These are phyloP conservation scores for Erysimum pusillum DNA, from an alignment of 441 rosid species.

Conservation along the genomic window DNA sequence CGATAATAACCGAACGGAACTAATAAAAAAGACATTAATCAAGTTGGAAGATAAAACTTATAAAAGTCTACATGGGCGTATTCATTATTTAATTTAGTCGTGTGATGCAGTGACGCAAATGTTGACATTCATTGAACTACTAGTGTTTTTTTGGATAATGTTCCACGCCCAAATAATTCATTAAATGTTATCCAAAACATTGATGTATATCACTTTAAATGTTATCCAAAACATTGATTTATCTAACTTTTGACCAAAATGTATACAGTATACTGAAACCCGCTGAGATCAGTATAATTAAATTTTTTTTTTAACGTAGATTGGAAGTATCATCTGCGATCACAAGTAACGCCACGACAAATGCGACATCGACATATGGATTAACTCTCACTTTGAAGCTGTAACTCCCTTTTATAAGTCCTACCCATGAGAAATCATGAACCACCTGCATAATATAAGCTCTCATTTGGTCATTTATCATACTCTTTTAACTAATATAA, in stretches of 20 bases:
- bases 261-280: neutral
- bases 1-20: neutral
- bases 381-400: conserved; percentile 62
- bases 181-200: neutral
- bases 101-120: neutral
- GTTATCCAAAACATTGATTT: no score
- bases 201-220: conserved; percentile 8
- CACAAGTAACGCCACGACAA: conserved; percentile 66
- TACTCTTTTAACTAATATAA: neutral
- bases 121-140: conserved; percentile 9
- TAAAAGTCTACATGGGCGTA: conserved; percentile 7
- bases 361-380: conserved; percentile 75
- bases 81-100: neutral
- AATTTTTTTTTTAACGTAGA: conserved; percentile 13
- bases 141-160: conserved; percentile 3
- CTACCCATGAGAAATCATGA: conserved; percentile 60
- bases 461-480: neutral
- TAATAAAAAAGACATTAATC: neutral
- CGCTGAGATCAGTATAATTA: neutral
- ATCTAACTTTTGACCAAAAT: neutral
- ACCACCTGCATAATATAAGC: conserved; percentile 46
- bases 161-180: conserved; percentile 12
- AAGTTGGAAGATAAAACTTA: conserved; percentile 2
- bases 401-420: conserved; percentile 66
- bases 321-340: conserved; percentile 56